Evolutionary conservation across 305 asterid species (phyloP).

Genomic region (Striga hermonthica): DNA sequence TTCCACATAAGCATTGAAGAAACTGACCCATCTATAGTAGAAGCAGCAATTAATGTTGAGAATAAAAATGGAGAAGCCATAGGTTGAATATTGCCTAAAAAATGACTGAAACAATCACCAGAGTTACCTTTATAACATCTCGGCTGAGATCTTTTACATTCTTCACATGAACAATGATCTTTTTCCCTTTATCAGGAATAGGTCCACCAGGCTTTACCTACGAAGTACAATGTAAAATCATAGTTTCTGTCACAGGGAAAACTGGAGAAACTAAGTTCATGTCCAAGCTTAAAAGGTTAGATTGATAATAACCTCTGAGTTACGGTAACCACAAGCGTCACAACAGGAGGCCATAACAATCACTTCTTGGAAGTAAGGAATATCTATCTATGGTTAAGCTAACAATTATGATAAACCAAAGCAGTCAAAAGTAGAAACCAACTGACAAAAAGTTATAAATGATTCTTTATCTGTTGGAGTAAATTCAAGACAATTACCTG

Average conservation of each 20-base stretch:
- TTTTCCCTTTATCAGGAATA: slow-evolving; percentile 84
- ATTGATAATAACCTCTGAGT: slow-evolving; percentile 68
- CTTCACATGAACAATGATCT: slow-evolving; percentile 58
- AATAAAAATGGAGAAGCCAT: not conserved
- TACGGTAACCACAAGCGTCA: slow-evolving; percentile 90
- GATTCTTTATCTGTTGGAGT: no score
- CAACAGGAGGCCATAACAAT: slow-evolving; percentile 93
- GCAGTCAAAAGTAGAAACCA: slow-evolving; percentile 16
- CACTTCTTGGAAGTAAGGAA: slow-evolving; percentile 92
- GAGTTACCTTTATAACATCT: slow-evolving; percentile 84
- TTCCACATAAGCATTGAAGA: not conserved
- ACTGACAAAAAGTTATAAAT: not conserved
- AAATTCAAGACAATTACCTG: no score
- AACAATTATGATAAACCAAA: slow-evolving; percentile 27
- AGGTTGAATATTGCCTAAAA: not conserved
- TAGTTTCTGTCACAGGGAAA: not conserved
- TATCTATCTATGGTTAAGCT: slow-evolving; percentile 70
- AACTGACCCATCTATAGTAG: not conserved
- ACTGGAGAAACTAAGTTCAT: slow-evolving; percentile 1
- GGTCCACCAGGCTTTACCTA: slow-evolving; percentile 93
- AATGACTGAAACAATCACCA: slow-evolving; percentile 1
- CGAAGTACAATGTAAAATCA: slow-evolving; percentile 30
- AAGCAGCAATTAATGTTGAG: not conserved
- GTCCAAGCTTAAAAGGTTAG: not conserved
- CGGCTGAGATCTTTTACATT: slow-evolving; percentile 74